Base-by-base conservation (phyloP, 1,139 yeast genomes). In the Citeromyces hawaiiensis region DNA sequence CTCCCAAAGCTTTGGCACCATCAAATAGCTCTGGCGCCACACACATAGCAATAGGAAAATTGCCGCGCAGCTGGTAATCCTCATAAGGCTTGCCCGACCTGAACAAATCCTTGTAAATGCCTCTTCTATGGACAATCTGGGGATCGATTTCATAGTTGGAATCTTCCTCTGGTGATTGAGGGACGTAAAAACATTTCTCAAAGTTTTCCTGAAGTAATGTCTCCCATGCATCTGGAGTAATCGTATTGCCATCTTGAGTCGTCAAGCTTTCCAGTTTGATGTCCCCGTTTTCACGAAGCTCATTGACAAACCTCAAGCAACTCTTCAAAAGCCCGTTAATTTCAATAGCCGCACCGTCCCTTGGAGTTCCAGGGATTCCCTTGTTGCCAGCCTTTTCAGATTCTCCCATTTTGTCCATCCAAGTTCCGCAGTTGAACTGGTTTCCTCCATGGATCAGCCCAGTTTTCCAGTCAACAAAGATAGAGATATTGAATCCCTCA, bases 351-450 rank as follows among this genome's bases (percentile, higher is more conserved):
- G 96, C 96, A 36, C 98, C 98, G 59, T 88, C 96, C 56, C 98
- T 72, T 31, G 98, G 97, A 0, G 98, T 91, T 2, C 97, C 98
- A 1, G 98, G 98, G 34, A 73, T 66, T 13, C 98, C 98, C 52
- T 79, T 82, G 44, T 77, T 80, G 1, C 83, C 82, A 0, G 98
- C 96, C 43, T 60, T 65, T 39, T 61, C 75, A 53, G 95, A 83
- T 61, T 91, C 98, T 16, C 98, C 98, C 97, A 91, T 91, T 63
- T 91, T 91, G 60, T 91, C 98, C 96, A 88, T 91, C 98, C 98
- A 91, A 0, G 98, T 91, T 17, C 98, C 98, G 63, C 98, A 91
- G 54, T 91, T 91, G 57, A 63, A 73, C 56, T 83, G 94, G 40
- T 85, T 83, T 1, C 98, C 98, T 37, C 98, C 98, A 57, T 77